phyloP scores from a whole-genome alignment of 116 monocot genomes.

The Papilionanthe hybrid region DNA sequence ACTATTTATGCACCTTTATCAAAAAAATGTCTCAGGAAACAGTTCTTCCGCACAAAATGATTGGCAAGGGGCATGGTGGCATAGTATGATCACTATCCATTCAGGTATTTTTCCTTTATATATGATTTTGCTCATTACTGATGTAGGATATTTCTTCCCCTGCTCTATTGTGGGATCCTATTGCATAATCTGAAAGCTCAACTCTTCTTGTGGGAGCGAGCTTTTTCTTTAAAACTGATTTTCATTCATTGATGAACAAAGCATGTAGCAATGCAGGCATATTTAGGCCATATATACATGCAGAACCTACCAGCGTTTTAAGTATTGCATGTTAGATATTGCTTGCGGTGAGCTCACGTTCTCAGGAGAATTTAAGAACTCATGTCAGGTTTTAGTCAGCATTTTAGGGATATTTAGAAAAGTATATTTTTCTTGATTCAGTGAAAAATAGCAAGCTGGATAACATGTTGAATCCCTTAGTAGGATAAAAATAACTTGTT shows the following conservation, averaged over 20 bases:
- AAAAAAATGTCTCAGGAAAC: conserved; percentile 40
- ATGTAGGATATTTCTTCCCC: too few relatives aligned
- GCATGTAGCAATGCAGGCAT: not conserved
- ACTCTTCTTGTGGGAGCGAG: not conserved
- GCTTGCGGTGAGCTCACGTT: not conserved
- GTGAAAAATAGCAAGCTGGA: not conserved
- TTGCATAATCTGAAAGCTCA: not conserved
- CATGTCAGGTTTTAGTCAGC: not conserved
- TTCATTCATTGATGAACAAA: not conserved
- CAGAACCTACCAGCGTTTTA: not conserved
- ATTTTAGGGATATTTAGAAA: not conserved
- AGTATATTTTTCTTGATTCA: not conserved
- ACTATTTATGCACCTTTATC: not conserved
- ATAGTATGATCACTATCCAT: conserved; percentile 46
- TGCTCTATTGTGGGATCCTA: not conserved
- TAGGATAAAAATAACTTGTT: not conserved
- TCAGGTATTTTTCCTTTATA: conserved; percentile 40
- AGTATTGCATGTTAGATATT: not conserved
- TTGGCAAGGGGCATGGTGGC: conserved; percentile 99
- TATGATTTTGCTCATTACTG: not conserved
- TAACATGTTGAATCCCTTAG: not conserved
- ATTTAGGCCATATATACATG: not conserved
- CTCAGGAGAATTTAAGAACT: not conserved
- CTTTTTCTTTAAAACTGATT: not conserved
- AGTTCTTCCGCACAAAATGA: conserved; percentile 79